Percentiles rank a stretch among this genome's conserved stretches.
phyloP scores from a whole-genome alignment of 192 early-diverging fungal genomes.

The Ambispora gerdemannii region DNA sequence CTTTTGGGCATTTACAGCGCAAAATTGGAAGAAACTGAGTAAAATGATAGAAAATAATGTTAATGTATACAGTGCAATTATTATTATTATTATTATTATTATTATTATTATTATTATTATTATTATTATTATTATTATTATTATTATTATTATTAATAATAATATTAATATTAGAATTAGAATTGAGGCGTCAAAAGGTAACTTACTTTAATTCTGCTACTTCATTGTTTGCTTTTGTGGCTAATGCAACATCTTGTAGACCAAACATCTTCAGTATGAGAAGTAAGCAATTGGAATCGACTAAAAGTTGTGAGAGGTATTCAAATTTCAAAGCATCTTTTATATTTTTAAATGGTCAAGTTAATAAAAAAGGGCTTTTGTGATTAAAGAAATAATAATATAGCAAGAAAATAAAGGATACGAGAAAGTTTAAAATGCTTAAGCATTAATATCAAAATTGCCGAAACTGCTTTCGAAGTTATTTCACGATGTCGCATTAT shows the following conservation, averaged over 20 bases:
- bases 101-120: too few species aligned
- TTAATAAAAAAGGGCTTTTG: not conserved
- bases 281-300: slow-evolving; percentile 82
- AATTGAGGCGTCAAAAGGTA: too few species aligned
- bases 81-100: too few species aligned
- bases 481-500: slow-evolving; percentile 66
- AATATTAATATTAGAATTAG: too few species aligned
- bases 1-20: slow-evolving; percentile 14
- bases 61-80: too few species aligned
- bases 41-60: not conserved
- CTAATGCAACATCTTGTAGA: slow-evolving; percentile 56
- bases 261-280: slow-evolving; percentile 81
- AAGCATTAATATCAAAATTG: slow-evolving; percentile 62
- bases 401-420: slow-evolving; percentile 35
- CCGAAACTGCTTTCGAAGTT: slow-evolving; percentile 66
- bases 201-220: slow-evolving; percentile 47
- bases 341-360: not conserved
- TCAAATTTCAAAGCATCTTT: slow-evolving; percentile 72
- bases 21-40: slow-evolving; percentile 33
- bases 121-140: too few species aligned
- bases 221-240: slow-evolving; percentile 50
- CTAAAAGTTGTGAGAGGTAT: slow-evolving; percentile 71
- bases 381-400: not conserved
- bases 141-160: too few species aligned
- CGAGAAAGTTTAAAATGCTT: slow-evolving; percentile 67